Conservation (phyloP, 805 yeast species). For the Wickerhamomyces sydowiorum region DNA sequence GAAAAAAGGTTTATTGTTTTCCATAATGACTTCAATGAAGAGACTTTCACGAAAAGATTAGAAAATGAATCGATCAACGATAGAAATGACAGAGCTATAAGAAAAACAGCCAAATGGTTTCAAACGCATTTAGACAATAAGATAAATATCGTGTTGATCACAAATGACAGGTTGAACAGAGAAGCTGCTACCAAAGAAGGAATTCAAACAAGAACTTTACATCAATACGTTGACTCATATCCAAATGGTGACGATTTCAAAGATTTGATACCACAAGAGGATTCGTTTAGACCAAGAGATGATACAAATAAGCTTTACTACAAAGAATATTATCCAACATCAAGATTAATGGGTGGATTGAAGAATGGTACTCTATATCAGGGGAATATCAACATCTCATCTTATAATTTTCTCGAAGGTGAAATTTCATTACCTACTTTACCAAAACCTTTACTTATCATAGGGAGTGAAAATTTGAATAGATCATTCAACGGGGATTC, state of each 20-base stretch:
- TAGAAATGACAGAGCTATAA: constrained; percentile 85
- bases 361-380: constrained; percentile 83
- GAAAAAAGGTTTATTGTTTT: constrained; percentile 84
- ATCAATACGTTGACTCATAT: constrained; percentile 65
- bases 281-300: constrained; percentile 22
- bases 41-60: constrained; percentile 58
- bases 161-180: constrained; percentile 74
- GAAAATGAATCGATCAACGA: constrained; percentile 75
- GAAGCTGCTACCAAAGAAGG: constrained; percentile 49
- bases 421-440: constrained; percentile 65
- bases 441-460: constrained; percentile 72
- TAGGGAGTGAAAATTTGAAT: constrained; percentile 81
- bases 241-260: constrained; percentile 70
- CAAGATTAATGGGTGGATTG: constrained; percentile 87
- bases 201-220: constrained; percentile 48
- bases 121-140: constrained; percentile 48
- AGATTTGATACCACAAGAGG: constrained; percentile 67
- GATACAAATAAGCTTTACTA: constrained; percentile 34
- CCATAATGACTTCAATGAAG: constrained; percentile 84
- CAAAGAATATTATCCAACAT: constrained; percentile 71
- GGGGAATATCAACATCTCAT: constrained; percentile 74
- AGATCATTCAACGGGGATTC: constrained; percentile 90
- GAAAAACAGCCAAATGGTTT: constrained; percentile 72
- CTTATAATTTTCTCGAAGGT: constrained; percentile 88
- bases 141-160: constrained; percentile 51